Evolutionary conservation across 2,329 filamentous ascomycete species (phyloP).

Genomic region (Stenocarpella maydis): DNA sequence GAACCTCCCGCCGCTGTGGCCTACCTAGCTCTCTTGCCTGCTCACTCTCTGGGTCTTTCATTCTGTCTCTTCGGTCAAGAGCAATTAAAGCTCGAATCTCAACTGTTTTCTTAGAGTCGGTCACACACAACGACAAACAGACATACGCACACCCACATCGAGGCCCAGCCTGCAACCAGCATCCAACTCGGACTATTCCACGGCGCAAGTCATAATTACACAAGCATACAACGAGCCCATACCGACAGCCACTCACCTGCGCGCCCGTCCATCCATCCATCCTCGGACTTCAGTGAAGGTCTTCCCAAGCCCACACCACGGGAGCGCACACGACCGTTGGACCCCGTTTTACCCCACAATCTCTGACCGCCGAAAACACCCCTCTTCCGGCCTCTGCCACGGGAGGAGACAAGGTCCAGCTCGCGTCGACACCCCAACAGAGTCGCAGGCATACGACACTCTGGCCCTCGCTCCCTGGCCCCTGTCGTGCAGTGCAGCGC

Average conservation of each 20-base stretch:
- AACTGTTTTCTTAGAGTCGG: slow-evolving; percentile 1
- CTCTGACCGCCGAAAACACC: slow-evolving; percentile 36
- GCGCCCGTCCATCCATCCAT: not conserved
- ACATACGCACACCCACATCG: slow-evolving; percentile 8
- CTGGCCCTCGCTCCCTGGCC: not conserved
- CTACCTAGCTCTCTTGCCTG: not conserved
- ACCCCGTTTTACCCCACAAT: slow-evolving; percentile 36
- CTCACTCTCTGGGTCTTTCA: not conserved
- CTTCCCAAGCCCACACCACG: slow-evolving; percentile 9
- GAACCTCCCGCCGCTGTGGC: slow-evolving; percentile 18
- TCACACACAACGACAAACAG: slow-evolving; percentile 13
- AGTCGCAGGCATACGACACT: slow-evolving; percentile 2
- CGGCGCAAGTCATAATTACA: not conserved
- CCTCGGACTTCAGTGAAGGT: slow-evolving; percentile 6
- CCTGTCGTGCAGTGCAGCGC: slow-evolving; percentile 11
- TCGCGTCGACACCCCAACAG: slow-evolving; percentile 12
- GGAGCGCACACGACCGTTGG: slow-evolving; percentile 19
- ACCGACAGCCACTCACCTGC: slow-evolving; percentile 7
- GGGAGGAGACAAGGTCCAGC: slow-evolving; percentile 12
- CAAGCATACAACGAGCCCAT: slow-evolving; percentile 15
- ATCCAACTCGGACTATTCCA: not conserved
- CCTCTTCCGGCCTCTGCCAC: slow-evolving; percentile 10
- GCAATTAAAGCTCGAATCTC: not conserved
- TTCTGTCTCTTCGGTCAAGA: not conserved
- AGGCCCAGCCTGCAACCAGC: slow-evolving; percentile 1